Conservation (phyloP, 2,329 filamentous ascomycete species). For the Aspergillus quadrilineatus region DNA sequence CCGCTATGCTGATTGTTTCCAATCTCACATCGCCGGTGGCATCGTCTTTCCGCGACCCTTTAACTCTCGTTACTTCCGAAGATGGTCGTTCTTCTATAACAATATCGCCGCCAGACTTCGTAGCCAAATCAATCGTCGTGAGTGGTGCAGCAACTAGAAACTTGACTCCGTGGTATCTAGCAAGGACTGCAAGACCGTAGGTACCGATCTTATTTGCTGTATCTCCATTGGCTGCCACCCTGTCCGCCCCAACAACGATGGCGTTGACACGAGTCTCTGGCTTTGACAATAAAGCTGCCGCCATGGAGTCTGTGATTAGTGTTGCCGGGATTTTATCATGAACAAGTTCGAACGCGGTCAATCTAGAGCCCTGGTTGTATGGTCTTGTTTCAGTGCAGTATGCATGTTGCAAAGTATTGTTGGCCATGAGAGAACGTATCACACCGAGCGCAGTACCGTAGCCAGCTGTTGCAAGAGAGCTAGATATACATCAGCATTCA, state of each 20-base stretch:
- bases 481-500: conserved; percentile 31
- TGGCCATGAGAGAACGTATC: conserved; percentile 74
- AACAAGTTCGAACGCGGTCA: conserved; percentile 95
- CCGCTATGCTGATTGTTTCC: conserved; percentile 76
- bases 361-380: conserved; percentile 93
- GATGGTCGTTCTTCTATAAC: conserved; percentile 83
- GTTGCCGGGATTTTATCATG: conserved; percentile 90
- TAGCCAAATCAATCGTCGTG: conserved; percentile 87
- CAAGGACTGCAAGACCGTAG: conserved; percentile 87
- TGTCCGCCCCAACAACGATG: conserved; percentile 90
- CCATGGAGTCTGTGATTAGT: conserved; percentile 95
- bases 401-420: conserved; percentile 69
- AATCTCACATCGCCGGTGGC: conserved; percentile 47
- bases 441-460: conserved; percentile 95
- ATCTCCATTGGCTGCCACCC: conserved; percentile 93
- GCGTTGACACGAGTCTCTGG: conserved; percentile 69
- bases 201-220: conserved; percentile 99
- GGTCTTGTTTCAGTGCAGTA: conserved; percentile 97
- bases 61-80: conserved; percentile 81
- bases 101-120: conserved; percentile 74
- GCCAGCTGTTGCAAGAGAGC: conserved; percentile 92
- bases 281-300: conserved; percentile 71
- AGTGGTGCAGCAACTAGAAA: conserved; percentile 94
- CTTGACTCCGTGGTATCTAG: conserved; percentile 81
- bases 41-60: conserved; percentile 68